Evolutionary conservation across 2,329 filamentous ascomycete genomes (phyloP), one percentile per base, ranked within the genome.

Genomic region (Fusarium setosum): DNA sequence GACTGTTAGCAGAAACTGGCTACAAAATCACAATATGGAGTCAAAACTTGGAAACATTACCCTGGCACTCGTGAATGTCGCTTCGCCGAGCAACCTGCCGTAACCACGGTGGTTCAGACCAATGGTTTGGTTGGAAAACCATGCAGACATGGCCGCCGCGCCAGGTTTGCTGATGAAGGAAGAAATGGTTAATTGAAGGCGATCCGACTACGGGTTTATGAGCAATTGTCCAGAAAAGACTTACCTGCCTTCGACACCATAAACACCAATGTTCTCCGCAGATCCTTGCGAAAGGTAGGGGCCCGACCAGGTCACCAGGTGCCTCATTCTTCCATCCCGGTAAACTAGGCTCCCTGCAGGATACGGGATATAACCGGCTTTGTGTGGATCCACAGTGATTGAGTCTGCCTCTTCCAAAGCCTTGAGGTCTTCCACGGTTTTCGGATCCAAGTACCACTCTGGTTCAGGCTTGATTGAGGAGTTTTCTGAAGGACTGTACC

Each of bases 351-450:
- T 77, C 5, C 81, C 81, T 0, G 80, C 80, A 0, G 82, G 82
- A 54, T 84, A 83, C 0, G 78, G 79, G 23, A 83, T 80, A 38
- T 84, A 83, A 0, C 80, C 81, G 3, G 79, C 75, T 56, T 83
- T 84, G 59, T 84, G 80, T 0, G 81, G 81, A 56, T 84, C 82
- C 7, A 84, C 77, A 0, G 82, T 84, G 29, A 83, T 79, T 0
- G 79, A 81, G 65, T 83, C 81, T 2, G 78, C 78, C 11, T 77
- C 65, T 15, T 74, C 71, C 58, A 83, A 66, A 1, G 77, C 77
- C 32, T 73, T 75, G 2, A 83, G 73, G 17, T 82, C 76, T 31
- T 79, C 70, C 21, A 79, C 75, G 0, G 79, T 81, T 35, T 79
- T 71, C 4, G 70, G 66, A 17, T 73, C 71, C 32, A 79, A 61